Evolutionary conservation across 768 basidiomycete genomes (phyloP).

Genomic region (Suillus luteus): DNA sequence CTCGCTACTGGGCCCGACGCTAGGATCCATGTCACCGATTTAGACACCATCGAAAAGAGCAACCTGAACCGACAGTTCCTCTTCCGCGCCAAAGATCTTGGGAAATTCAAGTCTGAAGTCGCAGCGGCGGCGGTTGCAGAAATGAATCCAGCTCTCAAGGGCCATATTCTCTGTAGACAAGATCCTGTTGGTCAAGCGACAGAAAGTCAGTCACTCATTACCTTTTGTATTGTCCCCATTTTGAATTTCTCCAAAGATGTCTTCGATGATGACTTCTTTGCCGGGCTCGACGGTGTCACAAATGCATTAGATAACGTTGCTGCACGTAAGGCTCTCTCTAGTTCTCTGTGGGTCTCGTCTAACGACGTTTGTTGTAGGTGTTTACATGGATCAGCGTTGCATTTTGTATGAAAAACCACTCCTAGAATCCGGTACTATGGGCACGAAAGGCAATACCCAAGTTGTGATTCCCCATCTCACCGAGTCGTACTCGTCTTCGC

Average conservation of each 20-base stretch:
- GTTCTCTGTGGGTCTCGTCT: conserved; percentile 14
- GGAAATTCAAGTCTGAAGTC: conserved; percentile 96
- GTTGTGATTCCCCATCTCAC: conserved; percentile 93
- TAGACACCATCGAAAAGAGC: conserved; percentile 99
- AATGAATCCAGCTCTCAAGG: conserved; percentile 91
- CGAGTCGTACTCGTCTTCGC: conserved; percentile 96
- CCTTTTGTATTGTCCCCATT: conserved; percentile 1
- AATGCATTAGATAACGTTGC: conserved; percentile 97
- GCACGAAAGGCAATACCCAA: conserved; percentile 97
- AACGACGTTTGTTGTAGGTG: conserved; percentile 48
- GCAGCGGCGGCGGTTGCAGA: conserved; percentile 88
- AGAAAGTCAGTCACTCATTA: conserved; percentile 65
- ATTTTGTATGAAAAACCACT: conserved; percentile 96
- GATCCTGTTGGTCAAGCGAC: conserved; percentile 92
- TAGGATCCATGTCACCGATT: conserved; percentile 88
- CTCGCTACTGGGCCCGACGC: conserved; percentile 80
- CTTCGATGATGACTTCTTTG: conserved; percentile 89
- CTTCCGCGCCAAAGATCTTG: conserved; percentile 94
- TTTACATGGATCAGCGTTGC: conserved; percentile 98
- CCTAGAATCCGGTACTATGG: conserved; percentile 95
- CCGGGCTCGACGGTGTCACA: conserved; percentile 86
- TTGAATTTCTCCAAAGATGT: conserved; percentile 54
- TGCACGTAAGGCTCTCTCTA: conserved; percentile 65
- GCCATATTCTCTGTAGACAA: conserved; percentile 86
- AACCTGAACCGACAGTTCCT: conserved; percentile 98